Evolutionary conservation across 495 filamentous ascomycete species (phyloP).

Genomic region (Podospora bellae-mahoneyi): DNA sequence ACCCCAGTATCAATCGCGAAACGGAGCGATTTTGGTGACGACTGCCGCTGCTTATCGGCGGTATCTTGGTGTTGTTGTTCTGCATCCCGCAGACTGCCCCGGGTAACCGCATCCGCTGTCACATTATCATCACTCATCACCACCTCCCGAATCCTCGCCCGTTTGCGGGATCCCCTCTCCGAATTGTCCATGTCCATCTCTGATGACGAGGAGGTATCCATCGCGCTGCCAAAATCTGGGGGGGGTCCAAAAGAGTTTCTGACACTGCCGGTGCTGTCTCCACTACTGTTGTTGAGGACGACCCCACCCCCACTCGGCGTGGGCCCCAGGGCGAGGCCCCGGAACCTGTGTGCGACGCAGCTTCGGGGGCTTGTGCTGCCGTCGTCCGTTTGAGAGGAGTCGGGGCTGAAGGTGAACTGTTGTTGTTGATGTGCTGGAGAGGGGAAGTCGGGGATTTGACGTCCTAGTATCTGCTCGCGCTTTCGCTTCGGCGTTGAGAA

Average conservation of each 20-base stretch:
- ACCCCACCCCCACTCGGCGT: slow-evolving; percentile 42
- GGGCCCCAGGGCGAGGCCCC: slow-evolving; percentile 53
- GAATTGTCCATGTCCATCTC: slow-evolving; percentile 19
- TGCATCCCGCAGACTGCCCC: neutral
- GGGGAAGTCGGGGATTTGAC: slow-evolving; percentile 17
- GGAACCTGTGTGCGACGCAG: slow-evolving; percentile 61
- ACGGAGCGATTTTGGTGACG: slow-evolving; percentile 12
- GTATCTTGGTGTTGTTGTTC: neutral
- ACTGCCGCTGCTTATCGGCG: neutral
- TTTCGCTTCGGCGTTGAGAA: slow-evolving; percentile 50
- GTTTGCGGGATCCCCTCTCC: slow-evolving; percentile 34
- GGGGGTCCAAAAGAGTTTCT: slow-evolving; percentile 20
- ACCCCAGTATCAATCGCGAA: slow-evolving; percentile 33
- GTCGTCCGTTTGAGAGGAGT: slow-evolving; percentile 32
- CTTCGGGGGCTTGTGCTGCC: slow-evolving; percentile 57
- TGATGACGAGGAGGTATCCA: slow-evolving; percentile 7
- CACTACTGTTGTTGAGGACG: slow-evolving; percentile 28
- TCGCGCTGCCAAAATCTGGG: slow-evolving; percentile 16
- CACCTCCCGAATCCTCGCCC: slow-evolving; percentile 25
- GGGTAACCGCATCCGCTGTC: neutral
- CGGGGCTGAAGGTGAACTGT: slow-evolving; percentile 39
- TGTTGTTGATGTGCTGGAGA: slow-evolving; percentile 18
- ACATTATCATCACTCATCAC: neutral
- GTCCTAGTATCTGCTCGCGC: slow-evolving; percentile 33
- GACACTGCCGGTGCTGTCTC: slow-evolving; percentile 12